These are phyloP conservation scores for Solanum sitiens DNA, from an alignment of 257 asterid genomes.

Conservation along the genomic window DNA sequence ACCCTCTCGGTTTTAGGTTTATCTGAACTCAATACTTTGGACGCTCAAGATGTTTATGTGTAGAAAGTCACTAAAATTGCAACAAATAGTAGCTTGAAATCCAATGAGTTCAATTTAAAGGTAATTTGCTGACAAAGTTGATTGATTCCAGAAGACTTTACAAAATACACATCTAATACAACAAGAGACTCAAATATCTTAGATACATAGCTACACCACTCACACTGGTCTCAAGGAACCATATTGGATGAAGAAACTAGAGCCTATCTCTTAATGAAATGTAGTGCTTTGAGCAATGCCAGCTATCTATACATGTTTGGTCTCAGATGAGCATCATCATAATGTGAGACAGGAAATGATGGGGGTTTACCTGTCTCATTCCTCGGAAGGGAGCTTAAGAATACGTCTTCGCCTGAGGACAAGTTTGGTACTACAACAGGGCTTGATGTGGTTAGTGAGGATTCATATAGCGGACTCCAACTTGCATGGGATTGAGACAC, in stretches of 20 bases:
- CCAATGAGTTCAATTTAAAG: neutral
- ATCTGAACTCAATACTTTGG: neutral
- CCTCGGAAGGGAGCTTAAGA: conserved; percentile 18
- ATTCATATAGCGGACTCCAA: neutral
- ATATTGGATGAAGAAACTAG: neutral
- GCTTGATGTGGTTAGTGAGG: neutral
- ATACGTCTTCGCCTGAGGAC: conserved; percentile 18
- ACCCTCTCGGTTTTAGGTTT: neutral
- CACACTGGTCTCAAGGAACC: neutral
- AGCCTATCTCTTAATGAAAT: neutral
- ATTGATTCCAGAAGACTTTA: neutral
- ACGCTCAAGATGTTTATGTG: neutral
- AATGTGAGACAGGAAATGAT: conserved; percentile 17
- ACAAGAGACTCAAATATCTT: neutral
- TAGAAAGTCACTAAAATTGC: neutral
- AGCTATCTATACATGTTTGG: conserved; percentile 21
- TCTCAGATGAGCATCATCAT: conserved; percentile 19
- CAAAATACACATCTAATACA: neutral
- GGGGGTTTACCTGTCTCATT: conserved; percentile 33
- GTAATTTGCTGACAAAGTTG: neutral
- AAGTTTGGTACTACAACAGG: conserved; percentile 17
- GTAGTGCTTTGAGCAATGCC: neutral
- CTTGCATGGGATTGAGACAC: neutral
- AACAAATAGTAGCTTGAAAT: neutral
- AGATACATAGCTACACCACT: neutral